phyloP scores from a whole-genome alignment of 169 alveolate genomes.

The Eimeria sp. region DNA sequence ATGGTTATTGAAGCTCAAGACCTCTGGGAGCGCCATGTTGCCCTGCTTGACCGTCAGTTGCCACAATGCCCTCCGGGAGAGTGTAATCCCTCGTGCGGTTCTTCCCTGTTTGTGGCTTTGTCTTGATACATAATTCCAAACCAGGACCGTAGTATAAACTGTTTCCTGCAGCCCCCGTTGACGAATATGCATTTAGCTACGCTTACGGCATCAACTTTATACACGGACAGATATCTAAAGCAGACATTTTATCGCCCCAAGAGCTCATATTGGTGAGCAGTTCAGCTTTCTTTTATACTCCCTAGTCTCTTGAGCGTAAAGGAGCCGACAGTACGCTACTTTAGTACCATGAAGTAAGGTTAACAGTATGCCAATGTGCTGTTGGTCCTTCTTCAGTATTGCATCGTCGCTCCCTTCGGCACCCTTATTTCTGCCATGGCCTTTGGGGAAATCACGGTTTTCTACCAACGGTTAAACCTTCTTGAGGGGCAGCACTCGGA shows the following conservation, averaged over 20 bases:
- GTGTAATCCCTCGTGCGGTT: background rate
- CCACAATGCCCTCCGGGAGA: constrained; percentile 1
- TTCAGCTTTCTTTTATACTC: background rate
- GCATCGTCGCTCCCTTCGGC: constrained; percentile 76
- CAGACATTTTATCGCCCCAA: constrained; percentile 4
- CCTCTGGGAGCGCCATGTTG: constrained; percentile 70
- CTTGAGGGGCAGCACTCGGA: constrained; percentile 72
- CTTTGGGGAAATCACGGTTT: constrained; percentile 60
- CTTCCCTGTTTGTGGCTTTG: background rate
- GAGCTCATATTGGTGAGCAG: constrained; percentile 1
- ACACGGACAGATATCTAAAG: constrained; percentile 29
- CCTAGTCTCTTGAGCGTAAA: background rate
- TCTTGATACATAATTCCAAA: background rate
- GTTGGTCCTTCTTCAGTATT: constrained; percentile 57
- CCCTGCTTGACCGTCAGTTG: constrained; percentile 61
- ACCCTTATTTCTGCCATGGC: constrained; percentile 70
- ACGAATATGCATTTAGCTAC: constrained; percentile 48
- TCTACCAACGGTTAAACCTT: constrained; percentile 61
- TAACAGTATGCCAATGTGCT: background rate
- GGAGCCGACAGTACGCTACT: background rate
- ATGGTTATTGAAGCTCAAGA: constrained; percentile 48
- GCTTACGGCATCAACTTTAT: constrained; percentile 62
- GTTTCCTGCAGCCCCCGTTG: constrained; percentile 62
- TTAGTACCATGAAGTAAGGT: background rate
- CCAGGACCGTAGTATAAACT: background rate